Evolutionary conservation across 306 rosid genomes (phyloP).

Genomic region (Trifolium subterraneum): DNA sequence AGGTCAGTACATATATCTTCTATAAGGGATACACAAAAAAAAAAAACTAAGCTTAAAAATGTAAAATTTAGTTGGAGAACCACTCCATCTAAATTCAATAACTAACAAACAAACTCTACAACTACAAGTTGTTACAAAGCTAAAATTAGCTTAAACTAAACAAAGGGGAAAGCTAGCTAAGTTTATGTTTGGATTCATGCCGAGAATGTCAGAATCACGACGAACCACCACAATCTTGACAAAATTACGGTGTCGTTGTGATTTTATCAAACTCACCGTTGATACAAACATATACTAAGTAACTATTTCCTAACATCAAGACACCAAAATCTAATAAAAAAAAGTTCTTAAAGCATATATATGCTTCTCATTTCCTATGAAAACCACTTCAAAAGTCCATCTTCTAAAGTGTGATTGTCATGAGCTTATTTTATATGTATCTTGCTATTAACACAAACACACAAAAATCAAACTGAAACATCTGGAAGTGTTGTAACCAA

Average conservation of each 20-base stretch:
- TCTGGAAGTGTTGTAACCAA: slow-evolving; percentile 56
- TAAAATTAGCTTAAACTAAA: slow-evolving; percentile 46
- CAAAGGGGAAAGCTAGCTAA: background rate
- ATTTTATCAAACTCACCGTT: background rate
- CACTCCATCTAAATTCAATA: slow-evolving; percentile 55
- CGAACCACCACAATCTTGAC: background rate
- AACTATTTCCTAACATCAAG: slow-evolving; percentile 51
- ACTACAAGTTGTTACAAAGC: slow-evolving; percentile 54
- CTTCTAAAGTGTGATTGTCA: slow-evolving; percentile 47
- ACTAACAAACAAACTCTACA: slow-evolving; percentile 60
- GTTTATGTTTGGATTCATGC: background rate
- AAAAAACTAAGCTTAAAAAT: slow-evolving; percentile 24
- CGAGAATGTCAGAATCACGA: background rate
- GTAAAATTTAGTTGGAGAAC: slow-evolving; percentile 46
- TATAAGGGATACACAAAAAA: background rate
- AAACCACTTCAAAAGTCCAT: slow-evolving; percentile 51
- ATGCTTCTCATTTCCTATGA: slow-evolving; percentile 33
- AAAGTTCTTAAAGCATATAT: slow-evolving; percentile 32
- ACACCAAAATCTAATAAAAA: slow-evolving; percentile 43
- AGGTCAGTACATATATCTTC: slow-evolving; percentile 58
- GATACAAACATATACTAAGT: background rate
- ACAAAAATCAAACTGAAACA: slow-evolving; percentile 66
- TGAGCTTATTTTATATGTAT: slow-evolving; percentile 37
- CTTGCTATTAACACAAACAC: slow-evolving; percentile 37
- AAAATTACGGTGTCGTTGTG: background rate